Evolutionary conservation across 352 stramenopile species (phyloP), one percentile per base, ranked within the genome.

Genomic region (Globisporangium uncinulatum): DNA sequence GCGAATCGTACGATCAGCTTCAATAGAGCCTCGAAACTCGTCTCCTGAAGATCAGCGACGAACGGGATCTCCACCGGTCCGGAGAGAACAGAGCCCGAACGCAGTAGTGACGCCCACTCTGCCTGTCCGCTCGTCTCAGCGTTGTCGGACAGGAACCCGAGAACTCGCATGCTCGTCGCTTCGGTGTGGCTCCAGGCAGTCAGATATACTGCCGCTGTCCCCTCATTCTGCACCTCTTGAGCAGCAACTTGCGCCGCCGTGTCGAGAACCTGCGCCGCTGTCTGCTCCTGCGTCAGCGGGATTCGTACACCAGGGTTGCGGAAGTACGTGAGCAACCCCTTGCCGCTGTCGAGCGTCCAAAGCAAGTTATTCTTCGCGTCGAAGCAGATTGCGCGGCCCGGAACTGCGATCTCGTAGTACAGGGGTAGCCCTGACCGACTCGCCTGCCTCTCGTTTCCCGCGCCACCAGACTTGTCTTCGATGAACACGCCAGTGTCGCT

Each of bases 311-410:
- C 73, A 6, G 67, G 62, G 51, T 83, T 83, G 49, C 73, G 65
- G 11, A 75, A 83, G 14, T 65, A 70, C 11, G 52, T 36, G 3
- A 88, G 31, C 36, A 49, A 58, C 10, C 56, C 62, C 21, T 77
- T 72, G 19, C 51, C n/a, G 14, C 50, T 57, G 39, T 79, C 63
- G 19, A 79, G 72, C 10, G 66, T 31, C 66, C 70, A 82, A 8
- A 82, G 31, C 34, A 86, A 37, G 20, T 82, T 79, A 53, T 78
- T 81, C 44, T 63, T 70, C 17, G 62, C 69, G 51, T 78, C 74
- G 48, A 87, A 91, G 47, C 74, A 87, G 21, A 73, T 63, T 0
- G 66, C 67, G 1, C 46, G 54, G 48, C 67, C 61, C 0, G 56
- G 54, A 19, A 74, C 4, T 9, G 54, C 32, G 6, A 62, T 57